phyloP scores from a whole-genome alignment of 2,329 filamentous ascomycete genomes.

The Clonostachys chloroleuca region DNA sequence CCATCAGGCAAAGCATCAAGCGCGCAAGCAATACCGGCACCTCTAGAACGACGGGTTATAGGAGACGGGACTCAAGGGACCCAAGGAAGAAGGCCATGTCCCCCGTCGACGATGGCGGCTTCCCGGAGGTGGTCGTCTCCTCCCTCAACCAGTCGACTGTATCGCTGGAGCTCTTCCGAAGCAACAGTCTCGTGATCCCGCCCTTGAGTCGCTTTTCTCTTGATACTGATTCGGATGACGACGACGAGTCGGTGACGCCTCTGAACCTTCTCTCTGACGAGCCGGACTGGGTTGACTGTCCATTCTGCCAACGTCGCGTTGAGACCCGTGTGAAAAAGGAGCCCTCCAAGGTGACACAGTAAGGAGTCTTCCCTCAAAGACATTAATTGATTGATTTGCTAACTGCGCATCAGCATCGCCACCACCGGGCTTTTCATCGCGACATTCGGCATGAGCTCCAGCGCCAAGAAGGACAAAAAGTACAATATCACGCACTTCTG shows the following conservation, averaged over 20 bases:
- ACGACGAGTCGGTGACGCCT: slow-evolving; percentile 13
- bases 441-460: neutral
- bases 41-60: no score
- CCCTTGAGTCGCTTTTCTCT: no score
- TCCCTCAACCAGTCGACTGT: no score
- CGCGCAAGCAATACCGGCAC: no score
- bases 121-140: neutral
- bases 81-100: neutral
- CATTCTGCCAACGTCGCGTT: slow-evolving; percentile 13
- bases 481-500: slow-evolving; percentile 13
- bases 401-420: neutral
- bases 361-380: slow-evolving; percentile 9
- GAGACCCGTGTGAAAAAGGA: slow-evolving; percentile 12
- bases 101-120: neutral
- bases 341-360: slow-evolving; percentile 14
- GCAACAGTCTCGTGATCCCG: no score
- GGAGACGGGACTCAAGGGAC: no score
- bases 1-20: no score
- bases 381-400: neutral
- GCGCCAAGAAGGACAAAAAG: slow-evolving; percentile 7
- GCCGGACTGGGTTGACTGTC: slow-evolving; percentile 14
- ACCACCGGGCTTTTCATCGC: neutral
- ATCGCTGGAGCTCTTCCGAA: no score
- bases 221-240: no score
- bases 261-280: slow-evolving; percentile 14